Evolutionary conservation across 306 rosid species (phyloP), one percentile per base, ranked within the genome.

Genomic region (Castanea sativa): DNA sequence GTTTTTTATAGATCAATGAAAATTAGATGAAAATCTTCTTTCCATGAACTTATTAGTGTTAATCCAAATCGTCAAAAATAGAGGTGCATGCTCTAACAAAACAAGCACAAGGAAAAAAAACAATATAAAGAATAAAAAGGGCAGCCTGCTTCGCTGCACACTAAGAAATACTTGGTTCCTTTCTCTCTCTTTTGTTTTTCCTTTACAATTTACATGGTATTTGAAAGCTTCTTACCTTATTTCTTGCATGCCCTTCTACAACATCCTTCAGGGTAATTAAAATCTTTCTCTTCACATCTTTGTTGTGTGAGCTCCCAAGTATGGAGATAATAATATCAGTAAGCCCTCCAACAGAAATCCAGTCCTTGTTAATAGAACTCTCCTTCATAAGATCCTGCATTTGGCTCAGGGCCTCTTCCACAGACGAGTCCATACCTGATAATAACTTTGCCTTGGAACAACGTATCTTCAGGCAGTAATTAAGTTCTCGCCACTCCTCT

Each of bases 401-500:
- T 82, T 82, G 86, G 74, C 78, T 81, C 63, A 91, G 75, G 35
- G 92, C 91, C 64, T 86, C 92, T 69, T 75, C 78, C 65, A 89
- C 77, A 55, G 76, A 74, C 3, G 29, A 49, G 43, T 86, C 84
- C 35, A 63, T 53, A 30, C 76, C 75, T 15, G 90, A 88, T 21
- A 75, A 56, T 73, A 91, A 76, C 51, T 85, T 82, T 65, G 73
- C 89, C 78, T 82, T 78, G 71, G 84, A 84, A 18, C 94, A 89
- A 73, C 93, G 77, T 73, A 93, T 91, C 63, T 45, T 65, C 23
- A 91, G 92, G 79, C 94, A 89, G 76, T 89, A 89, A 80, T 90
- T 91, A 59, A 81, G 92, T 82, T 93, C 97, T 83, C 90, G 86
- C 98, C 98, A 93, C 85, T 93, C 98, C 78, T 91, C 90, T 30